Conservation (phyloP, 1,284 basidiomycete species). For the Hypsizygus ulmarius region DNA sequence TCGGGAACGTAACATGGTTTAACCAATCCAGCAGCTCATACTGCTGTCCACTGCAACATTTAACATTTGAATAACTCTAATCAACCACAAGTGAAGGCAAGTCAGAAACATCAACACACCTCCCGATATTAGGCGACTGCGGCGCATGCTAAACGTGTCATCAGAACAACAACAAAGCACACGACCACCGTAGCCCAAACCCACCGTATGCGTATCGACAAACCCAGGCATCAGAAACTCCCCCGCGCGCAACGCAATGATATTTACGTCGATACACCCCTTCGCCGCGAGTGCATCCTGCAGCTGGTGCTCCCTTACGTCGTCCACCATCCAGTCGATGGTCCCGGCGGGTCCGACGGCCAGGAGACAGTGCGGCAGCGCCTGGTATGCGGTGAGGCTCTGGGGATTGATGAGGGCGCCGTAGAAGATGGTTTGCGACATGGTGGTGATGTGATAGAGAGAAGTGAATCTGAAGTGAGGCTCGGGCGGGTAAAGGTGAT, state of each 20-base stretch:
- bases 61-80: conserved; percentile 6
- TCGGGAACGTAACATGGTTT: conserved; percentile 83
- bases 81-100: too few relatives aligned
- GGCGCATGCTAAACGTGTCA: conserved; percentile 70
- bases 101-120: conserved; percentile 38
- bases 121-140: conserved; percentile 83
- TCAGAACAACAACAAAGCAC: not conserved
- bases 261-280: conserved; percentile 31
- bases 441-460: not conserved
- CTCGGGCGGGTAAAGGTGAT: too few relatives aligned
- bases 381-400: conserved; percentile 51
- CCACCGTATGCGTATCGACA: conserved; percentile 86
- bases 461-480: too few relatives aligned
- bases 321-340: conserved; percentile 66
- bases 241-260: conserved; percentile 54
- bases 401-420: conserved; percentile 68
- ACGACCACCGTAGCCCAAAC: conserved; percentile 26
- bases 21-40: conserved; percentile 93
- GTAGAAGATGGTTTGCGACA: conserved; percentile 47
- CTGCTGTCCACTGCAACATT: conserved; percentile 61
- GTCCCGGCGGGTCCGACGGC: conserved; percentile 55
- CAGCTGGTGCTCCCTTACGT: conserved; percentile 46
- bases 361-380: conserved; percentile 57
- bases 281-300: conserved; percentile 44
- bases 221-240: conserved; percentile 89